Percentiles rank a stretch among this genome's conserved stretches.
phyloP scores from a whole-genome alignment of 768 basidiomycete species.

The Tricholoma saponaceum region DNA sequence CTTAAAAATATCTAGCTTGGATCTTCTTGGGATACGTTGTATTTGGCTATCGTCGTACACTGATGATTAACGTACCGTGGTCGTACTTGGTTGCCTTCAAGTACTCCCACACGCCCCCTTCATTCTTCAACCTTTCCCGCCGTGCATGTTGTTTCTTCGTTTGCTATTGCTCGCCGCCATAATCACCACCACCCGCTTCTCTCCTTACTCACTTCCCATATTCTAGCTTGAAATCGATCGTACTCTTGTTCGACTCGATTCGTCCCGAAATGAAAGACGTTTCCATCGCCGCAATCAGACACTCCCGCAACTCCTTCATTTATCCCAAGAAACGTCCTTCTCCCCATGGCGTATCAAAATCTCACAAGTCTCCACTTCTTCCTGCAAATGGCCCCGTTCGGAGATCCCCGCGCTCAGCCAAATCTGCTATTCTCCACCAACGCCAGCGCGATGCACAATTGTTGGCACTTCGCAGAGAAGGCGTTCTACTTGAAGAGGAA shows the following conservation, averaged over 20 bases:
- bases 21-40: slow-evolving; percentile 1
- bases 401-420: slow-evolving; percentile 65
- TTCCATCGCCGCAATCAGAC: slow-evolving; percentile 51
- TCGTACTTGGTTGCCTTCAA: neutral
- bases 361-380: slow-evolving; percentile 53
- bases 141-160: slow-evolving; percentile 14
- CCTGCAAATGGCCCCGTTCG: slow-evolving; percentile 46
- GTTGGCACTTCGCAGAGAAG: slow-evolving; percentile 63
- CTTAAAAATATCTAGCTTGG: slow-evolving; percentile 10
- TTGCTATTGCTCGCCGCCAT: slow-evolving; percentile 21
- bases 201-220: slow-evolving; percentile 20
- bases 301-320: slow-evolving; percentile 57
- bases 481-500: slow-evolving; percentile 87
- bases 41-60: slow-evolving; percentile 11
- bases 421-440: slow-evolving; percentile 55
- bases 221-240: slow-evolving; percentile 40
- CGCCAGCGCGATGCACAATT: slow-evolving; percentile 69
- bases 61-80: slow-evolving; percentile 2
- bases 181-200: slow-evolving; percentile 17
- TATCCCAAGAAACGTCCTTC: slow-evolving; percentile 88
- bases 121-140: slow-evolving; percentile 3
- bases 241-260: slow-evolving; percentile 38
- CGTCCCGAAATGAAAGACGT: slow-evolving; percentile 75
- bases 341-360: slow-evolving; percentile 71
- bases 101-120: neutral